A percentile compares a stretch with the other conserved stretches of the same genome.
Evolutionary conservation across 306 rosid genomes (phyloP).

Genomic region (Mucuna pruriens): DNA sequence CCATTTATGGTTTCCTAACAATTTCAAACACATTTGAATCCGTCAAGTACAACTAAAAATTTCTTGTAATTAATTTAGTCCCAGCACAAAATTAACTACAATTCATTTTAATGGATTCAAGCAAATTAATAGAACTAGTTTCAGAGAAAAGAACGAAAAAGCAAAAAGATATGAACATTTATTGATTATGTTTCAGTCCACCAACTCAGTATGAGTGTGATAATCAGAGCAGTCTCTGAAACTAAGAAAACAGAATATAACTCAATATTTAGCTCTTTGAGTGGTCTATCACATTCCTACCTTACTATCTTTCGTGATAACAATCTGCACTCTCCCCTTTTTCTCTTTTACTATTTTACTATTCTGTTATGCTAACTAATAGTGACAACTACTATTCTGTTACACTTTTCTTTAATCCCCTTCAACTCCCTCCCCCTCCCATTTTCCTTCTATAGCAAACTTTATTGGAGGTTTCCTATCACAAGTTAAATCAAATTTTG

Average conservation of each 20-base stretch:
- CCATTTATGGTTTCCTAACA: not conserved
- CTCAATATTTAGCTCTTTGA: not conserved
- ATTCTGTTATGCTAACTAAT: not conserved
- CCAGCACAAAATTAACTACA: not conserved
- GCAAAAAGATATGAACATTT: not conserved
- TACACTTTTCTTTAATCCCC: not conserved
- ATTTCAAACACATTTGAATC: not conserved
- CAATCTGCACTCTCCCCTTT: not conserved
- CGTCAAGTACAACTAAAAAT: not conserved
- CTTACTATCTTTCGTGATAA: not conserved
- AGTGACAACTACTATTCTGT: not conserved
- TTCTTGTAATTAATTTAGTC: not conserved
- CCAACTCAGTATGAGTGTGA: not conserved
- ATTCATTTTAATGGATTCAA: not conserved
- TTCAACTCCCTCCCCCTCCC: not conserved
- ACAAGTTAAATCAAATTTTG: not conserved
- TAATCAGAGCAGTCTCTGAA: not conserved
- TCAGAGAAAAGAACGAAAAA: not conserved
- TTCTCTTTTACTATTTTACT: too few species aligned
- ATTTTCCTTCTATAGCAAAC: not conserved
- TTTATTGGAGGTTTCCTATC: not conserved
- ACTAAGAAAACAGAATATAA: not conserved
- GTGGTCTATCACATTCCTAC: not conserved
- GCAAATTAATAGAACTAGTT: not conserved
- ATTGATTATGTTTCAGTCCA: not conserved